Percentiles rank a stretch among this genome's conserved stretches.
Conservation (phyloP, 441 rosid species). For the Pelargonium hybrid region DNA sequence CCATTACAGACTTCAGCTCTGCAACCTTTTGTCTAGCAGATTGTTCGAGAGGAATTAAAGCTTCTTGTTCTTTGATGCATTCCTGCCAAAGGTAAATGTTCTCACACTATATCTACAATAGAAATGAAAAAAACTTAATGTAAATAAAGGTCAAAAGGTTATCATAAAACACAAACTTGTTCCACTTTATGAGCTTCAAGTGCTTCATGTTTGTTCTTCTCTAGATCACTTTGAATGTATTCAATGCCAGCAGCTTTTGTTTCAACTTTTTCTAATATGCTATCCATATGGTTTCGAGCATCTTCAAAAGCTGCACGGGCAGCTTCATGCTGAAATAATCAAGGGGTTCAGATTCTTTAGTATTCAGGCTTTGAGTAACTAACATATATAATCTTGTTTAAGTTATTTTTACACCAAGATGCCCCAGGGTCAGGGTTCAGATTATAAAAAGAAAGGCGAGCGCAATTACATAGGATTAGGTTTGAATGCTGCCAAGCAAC, state of each 20-base stretch:
- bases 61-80: constrained; percentile 69
- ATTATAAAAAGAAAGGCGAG: not conserved
- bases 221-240: constrained; percentile 43
- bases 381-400: not conserved
- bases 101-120: constrained; percentile 16
- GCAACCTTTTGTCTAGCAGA: constrained; percentile 82
- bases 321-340: constrained; percentile 68
- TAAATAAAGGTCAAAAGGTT: constrained; percentile 8
- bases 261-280: constrained; percentile 39
- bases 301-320: constrained; percentile 56
- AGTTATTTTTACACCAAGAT: not conserved
- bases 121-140: constrained; percentile 3
- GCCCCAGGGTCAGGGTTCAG: not conserved
- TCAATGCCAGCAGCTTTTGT: constrained; percentile 33
- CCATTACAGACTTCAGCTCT: constrained; percentile 66
- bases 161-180: constrained; percentile 37
- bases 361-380: not conserved
- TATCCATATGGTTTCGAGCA: constrained; percentile 65
- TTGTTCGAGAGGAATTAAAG: constrained; percentile 71
- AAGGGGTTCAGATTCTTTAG: not conserved
- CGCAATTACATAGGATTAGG: not conserved
- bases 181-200: constrained; percentile 59
- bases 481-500: not conserved
- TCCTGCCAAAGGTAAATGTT: constrained; percentile 39
- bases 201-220: constrained; percentile 51